These are phyloP conservation scores for Dothistroma septosporum DNA, from an alignment of 2,329 filamentous ascomycete genomes.

Conservation along the genomic window DNA sequence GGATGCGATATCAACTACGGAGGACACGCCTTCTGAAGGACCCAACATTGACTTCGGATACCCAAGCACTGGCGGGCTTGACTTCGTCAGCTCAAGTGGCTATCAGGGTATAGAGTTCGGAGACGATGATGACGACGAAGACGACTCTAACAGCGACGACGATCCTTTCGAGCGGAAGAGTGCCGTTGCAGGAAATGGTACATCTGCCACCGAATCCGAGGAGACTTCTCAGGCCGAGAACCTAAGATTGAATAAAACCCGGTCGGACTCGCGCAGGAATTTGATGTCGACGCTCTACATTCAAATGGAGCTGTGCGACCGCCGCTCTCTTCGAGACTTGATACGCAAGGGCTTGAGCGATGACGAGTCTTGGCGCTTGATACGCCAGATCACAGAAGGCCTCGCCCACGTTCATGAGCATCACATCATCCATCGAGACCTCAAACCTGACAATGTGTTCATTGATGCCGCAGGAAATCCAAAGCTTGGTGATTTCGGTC, in stretches of 20 bases:
- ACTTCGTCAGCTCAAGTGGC: slow-evolving; percentile 87
- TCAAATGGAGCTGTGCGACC: slow-evolving; percentile 98
- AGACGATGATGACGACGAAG: slow-evolving; percentile 49
- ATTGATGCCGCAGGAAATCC: slow-evolving; percentile 87
- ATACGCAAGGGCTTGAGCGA: slow-evolving; percentile 72
- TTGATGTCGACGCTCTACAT: slow-evolving; percentile 78
- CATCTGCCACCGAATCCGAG: slow-evolving; percentile 22
- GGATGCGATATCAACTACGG: slow-evolving; percentile 18
- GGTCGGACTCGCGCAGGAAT: slow-evolving; percentile 48
- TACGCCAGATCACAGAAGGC: slow-evolving; percentile 86
- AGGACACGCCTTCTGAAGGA: slow-evolving; percentile 45
- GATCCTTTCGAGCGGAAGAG: slow-evolving; percentile 30
- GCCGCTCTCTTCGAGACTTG: slow-evolving; percentile 82
- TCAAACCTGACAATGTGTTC: slow-evolving; percentile 97
- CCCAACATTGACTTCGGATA: slow-evolving; percentile 57
- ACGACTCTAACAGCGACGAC: slow-evolving; percentile 28
- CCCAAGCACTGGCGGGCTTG: slow-evolving; percentile 70
- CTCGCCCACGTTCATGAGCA: slow-evolving; percentile 83
- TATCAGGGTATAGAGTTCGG: slow-evolving; percentile 75
- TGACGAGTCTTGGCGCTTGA: slow-evolving; percentile 81
- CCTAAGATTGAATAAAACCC: slow-evolving; percentile 39
- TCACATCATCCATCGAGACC: slow-evolving; percentile 89
- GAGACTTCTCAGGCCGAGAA: slow-evolving; percentile 2
- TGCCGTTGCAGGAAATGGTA: slow-evolving; percentile 35
- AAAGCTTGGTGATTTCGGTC: slow-evolving; percentile 92